Conservation (phyloP, 176 grass and related monocot genomes). For the Thalia dealbata region DNA sequence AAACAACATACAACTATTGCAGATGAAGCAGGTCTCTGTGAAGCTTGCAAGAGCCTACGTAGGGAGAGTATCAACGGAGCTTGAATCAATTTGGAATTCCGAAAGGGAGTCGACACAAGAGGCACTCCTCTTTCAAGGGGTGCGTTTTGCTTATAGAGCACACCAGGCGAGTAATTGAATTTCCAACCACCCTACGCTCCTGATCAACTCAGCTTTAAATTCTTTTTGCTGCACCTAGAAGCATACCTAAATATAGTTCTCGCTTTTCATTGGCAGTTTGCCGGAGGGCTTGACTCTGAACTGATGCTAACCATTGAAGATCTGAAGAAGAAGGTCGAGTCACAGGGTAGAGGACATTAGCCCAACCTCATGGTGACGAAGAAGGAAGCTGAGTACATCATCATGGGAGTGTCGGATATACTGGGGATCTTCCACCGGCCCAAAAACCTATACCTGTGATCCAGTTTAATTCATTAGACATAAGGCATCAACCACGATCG, state of each 20-base stretch:
- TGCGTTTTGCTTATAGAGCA: conserved; percentile 61
- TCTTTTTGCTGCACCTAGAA: background rate
- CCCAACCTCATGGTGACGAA: background rate
- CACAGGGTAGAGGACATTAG: conserved; percentile 7
- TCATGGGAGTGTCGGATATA: background rate
- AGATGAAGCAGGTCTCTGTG: conserved; percentile 75
- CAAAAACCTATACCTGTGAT: background rate
- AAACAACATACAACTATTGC: background rate
- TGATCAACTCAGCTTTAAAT: background rate
- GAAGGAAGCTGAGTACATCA: background rate
- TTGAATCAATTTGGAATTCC: conserved; percentile 23
- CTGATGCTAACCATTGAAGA: conserved; percentile 47
- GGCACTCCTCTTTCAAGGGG: conserved; percentile 51
- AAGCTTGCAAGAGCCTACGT: conserved; percentile 63
- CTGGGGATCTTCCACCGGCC: background rate
- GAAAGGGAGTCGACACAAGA: conserved; percentile 47
- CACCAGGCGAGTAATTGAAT: conserved; percentile 40
- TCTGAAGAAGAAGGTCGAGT: conserved; percentile 34
- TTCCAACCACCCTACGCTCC: background rate
- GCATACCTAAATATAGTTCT: background rate
- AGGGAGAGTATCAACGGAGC: conserved; percentile 58
- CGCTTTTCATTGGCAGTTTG: conserved; percentile 26
- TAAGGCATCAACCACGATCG: background rate
- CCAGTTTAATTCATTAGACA: background rate
- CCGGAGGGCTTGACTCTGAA: conserved; percentile 40